Evolutionary conservation across 208 protist genomes (phyloP), one percentile per base, ranked within the genome.

Genomic region (Trypanosoma lewisi): DNA sequence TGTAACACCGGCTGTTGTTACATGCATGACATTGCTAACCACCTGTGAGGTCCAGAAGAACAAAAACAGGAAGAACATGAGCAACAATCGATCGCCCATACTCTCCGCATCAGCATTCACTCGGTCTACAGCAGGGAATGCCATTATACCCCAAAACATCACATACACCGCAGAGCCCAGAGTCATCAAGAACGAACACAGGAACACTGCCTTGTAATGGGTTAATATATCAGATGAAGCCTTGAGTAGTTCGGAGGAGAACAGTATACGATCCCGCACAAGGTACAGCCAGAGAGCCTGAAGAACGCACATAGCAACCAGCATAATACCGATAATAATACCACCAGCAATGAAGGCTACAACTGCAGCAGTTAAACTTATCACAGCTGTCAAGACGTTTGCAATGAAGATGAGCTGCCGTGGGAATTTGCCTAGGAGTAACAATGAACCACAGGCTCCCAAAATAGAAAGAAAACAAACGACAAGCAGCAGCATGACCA

Each of bases 11-110:
- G 75, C 55, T 14, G 86, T 85, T 50, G 88, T 94, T 31, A 91
- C 84, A 60, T 95, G 85, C 75, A 93, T 87, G 37, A 95, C 41
- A 66, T 96, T 95, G 21, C 70, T 58, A 19, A 90, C 56, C 50
- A 72, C 66, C 51, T 72, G 57, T 17, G 36, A 17, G 4, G 39
- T 51, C 66, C 66, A 72, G 30, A 72, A 72, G 47, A 94, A 58
- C 31, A 76, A 64, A 16, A 95, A 65, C 30, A 85, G 65, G 55
- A 91, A 73, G 57, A 89, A 47, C 11, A 56, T 54, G 37, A 85
- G 7, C 12, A 73, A 68, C 19, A 87, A 65, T 21, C 54, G 57
- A 64, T 89, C 77, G 33, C 54, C 70, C 41, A 47, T 68, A 37
- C 68, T 74, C 45, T 45, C 63, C 48, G 52, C 50, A n/a, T 59